Base-by-base conservation (phyloP, 192 early-diverging fungal species). In the Linnemannia schmuckeri region DNA sequence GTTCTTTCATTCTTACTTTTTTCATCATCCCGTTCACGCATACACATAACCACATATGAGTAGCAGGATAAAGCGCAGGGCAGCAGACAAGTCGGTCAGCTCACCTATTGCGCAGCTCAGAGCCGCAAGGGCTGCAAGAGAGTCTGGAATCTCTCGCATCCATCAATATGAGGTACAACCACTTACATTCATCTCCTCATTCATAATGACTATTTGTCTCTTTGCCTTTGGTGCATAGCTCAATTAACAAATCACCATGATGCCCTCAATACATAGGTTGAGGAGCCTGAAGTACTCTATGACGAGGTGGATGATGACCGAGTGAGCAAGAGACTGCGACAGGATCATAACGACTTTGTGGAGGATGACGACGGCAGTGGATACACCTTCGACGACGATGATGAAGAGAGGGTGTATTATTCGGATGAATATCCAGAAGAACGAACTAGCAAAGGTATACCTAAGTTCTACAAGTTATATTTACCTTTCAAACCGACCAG, bases 301-400 rank as follows among this genome's bases (percentile, higher is more conserved):
- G 91, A 93, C 40, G 90, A 91, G 68, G 89, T 96, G 47, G 89
- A 91, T 74, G 94, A 96, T 69, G 94, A 95, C 40, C 88, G 93
- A 33, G 80, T 89, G 41, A 87, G 88, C 61, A 74, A 82, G 18
- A 68, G 80, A 18, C 27, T 89, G 70, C 72, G 85, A 33, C 76
- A 87, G 44, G 81, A 90, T 40, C 82, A 92, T 30, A 90, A 91
- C 78, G 89, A 93, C 33, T 94, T 94, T 88, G 91, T 96, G 0
- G 91, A 91, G 20, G 93, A 94, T 77, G 94, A 96, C 68, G 95
- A 94, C 72, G 91, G 94, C 27, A 80, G 89, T 55, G 95, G 92
- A 15, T 95, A 96, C 82, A 87, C 82, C 24, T 76, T 76, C 49
- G 92, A 92, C 66, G 86, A 93, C 71, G 93, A 91, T 35, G 76